A percentile compares a stretch with the other conserved stretches of the same genome.
Evolutionary conservation across 768 basidiomycete genomes (phyloP).

Genomic region (Boletellus ananas): DNA sequence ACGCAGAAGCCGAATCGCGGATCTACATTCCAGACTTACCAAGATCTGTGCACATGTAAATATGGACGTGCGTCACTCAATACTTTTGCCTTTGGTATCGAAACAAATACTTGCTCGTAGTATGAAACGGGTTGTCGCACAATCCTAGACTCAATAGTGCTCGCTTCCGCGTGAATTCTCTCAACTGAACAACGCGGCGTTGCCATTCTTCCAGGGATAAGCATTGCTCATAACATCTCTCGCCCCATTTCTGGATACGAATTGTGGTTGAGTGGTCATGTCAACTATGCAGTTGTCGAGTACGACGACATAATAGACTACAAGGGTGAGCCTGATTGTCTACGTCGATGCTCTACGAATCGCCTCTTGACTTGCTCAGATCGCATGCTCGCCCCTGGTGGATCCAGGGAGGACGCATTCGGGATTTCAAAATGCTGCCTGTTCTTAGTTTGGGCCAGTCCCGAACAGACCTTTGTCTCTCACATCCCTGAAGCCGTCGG

Average conservation of each 20-base stretch:
- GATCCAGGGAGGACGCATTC: neutral
- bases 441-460: neutral
- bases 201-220: neutral
- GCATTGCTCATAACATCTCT: neutral
- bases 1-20: neutral
- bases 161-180: neutral
- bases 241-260: neutral
- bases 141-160: neutral
- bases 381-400: neutral
- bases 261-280: neutral
- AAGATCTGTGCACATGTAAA: neutral
- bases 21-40: neutral
- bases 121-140: neutral
- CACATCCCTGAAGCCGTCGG: neutral
- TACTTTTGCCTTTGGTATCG: neutral
- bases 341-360: neutral
- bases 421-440: neutral
- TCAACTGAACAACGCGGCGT: neutral
- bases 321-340: neutral
- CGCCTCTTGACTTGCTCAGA: neutral
- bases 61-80: neutral
- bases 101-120: neutral
- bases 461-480: neutral
- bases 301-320: neutral
- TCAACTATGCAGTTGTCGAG: neutral